Base-by-base conservation (phyloP, 345 rosid species). In the Boechera divaricarpa region DNA sequence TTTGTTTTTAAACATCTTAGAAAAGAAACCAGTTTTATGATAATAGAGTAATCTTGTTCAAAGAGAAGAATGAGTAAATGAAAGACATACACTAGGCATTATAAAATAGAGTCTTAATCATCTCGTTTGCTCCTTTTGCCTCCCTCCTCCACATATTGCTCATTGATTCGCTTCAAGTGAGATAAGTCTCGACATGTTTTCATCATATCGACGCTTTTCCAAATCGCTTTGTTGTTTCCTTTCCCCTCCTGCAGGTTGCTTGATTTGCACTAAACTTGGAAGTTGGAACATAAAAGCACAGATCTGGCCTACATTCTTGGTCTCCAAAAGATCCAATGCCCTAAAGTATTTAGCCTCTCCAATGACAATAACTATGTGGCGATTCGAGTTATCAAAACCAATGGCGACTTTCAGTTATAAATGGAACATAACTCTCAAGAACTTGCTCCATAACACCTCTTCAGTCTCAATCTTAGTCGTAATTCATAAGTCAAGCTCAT, bases 191-290 rank as follows among this genome's bases (percentile, higher is more conserved):
- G 15, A 55, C 60, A 55, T 29, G 60, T 55, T 29, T 56, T 31
- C 38, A 56, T 56, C 38, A 15, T 56, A 56, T 31, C n/a, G 16
- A 56, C 18, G 39, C 39, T 15, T 56, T 32, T 31, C 41, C n/a
- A 1, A 16, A 3, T 57, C 41, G 41, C 62, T 57, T 32, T 57
- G 6, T 57, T 32, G 21, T 57, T 57, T 33, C 62, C 24, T 7
- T 7, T 57, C 62, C 6, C 41, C 63, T 57, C 5, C 63, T 33
- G 6, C 5, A 57, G 41, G 41, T 57, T 57, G 63, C 12, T 57
- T 57, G 26, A 57, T 57, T 8, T 57, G 41, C 62, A 57, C 63
- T 32, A 8, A 57, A 32, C 63, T 32, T 15, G 41, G 41, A 57
- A 21, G 24, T 21, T 21, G 24, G 24, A 21, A 57, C 63, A 57